These are phyloP conservation scores for Arabidopsis hybrid DNA, from an alignment of 441 rosid species.

Conservation along the genomic window DNA sequence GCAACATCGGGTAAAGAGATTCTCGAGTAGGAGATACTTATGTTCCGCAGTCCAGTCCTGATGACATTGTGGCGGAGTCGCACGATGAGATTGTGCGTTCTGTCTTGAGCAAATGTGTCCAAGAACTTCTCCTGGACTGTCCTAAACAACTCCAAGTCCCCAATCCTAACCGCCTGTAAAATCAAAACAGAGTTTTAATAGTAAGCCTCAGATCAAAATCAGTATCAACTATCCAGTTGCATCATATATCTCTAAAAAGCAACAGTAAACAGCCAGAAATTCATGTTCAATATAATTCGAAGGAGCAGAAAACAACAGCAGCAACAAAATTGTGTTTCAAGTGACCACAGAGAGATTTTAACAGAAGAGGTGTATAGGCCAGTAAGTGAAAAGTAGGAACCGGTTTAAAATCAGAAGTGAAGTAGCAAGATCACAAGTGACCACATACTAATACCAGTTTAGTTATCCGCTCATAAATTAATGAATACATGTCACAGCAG, in stretches of 20 bases:
- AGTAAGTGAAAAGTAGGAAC: slow-evolving; percentile 4
- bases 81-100: slow-evolving; percentile 67
- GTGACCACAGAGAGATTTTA: not conserved
- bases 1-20: slow-evolving; percentile 71
- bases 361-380: not conserved
- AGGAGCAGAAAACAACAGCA: slow-evolving; percentile 5
- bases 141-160: slow-evolving; percentile 69
- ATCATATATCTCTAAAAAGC: slow-evolving; percentile 14
- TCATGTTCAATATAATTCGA: not conserved
- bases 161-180: slow-evolving; percentile 67
- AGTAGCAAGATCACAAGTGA: not conserved
- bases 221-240: slow-evolving; percentile 17
- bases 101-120: slow-evolving; percentile 57
- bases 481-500: not conserved
- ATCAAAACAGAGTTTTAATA: slow-evolving; percentile 16
- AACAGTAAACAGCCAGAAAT: not conserved
- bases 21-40: slow-evolving; percentile 63
- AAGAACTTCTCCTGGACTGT: slow-evolving; percentile 64
- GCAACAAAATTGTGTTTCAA: not conserved
- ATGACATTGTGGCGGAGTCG: slow-evolving; percentile 69
- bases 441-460: not conserved
- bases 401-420: slow-evolving; percentile 1
- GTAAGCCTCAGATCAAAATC: slow-evolving; percentile 21
- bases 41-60: slow-evolving; percentile 65
- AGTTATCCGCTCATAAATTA: not conserved